Percentiles rank a stretch among this genome's conserved stretches.
phyloP scores from a whole-genome alignment of 2,329 filamentous ascomycete species.

The Colletotrichum simmondsii region DNA sequence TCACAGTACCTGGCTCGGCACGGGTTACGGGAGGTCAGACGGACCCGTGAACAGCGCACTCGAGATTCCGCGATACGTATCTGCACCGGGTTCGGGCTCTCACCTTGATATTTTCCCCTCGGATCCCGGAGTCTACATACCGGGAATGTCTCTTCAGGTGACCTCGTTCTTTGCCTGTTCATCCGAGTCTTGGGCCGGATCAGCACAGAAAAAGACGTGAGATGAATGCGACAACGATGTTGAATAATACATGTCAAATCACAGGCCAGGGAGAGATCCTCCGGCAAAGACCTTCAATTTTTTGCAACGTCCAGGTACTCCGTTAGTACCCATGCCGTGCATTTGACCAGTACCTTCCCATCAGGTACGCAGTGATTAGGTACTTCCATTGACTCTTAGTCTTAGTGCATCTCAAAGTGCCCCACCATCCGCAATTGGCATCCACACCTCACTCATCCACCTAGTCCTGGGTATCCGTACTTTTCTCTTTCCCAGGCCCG shows the following conservation, averaged over 20 bases:
- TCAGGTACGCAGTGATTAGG: not conserved
- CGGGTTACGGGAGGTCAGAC: not conserved
- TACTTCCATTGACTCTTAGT: not conserved
- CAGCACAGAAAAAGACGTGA: not conserved
- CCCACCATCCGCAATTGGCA: conserved; percentile 36
- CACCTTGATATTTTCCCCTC: not conserved
- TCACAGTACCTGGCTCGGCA: not conserved
- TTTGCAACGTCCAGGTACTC: not conserved
- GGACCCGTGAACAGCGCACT: not conserved
- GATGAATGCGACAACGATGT: not conserved
- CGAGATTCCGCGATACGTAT: not conserved
- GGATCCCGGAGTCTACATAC: not conserved
- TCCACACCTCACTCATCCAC: conserved; percentile 20
- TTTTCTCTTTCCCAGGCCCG: conserved; percentile 30
- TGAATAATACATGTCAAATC: not conserved
- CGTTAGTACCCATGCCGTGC: conserved; percentile 3
- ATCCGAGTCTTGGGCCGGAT: not conserved
- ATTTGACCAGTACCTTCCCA: not conserved
- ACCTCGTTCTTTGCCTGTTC: not conserved
- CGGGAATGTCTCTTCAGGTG: not conserved
- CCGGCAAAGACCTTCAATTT: not conserved
- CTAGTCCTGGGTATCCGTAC: conserved; percentile 28
- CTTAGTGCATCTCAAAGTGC: conserved; percentile 9
- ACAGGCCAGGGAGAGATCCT: not conserved
- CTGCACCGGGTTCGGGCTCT: not conserved